Evolutionary conservation across 805 yeast species (phyloP).

Genomic region (Candida ipomoeae): DNA sequence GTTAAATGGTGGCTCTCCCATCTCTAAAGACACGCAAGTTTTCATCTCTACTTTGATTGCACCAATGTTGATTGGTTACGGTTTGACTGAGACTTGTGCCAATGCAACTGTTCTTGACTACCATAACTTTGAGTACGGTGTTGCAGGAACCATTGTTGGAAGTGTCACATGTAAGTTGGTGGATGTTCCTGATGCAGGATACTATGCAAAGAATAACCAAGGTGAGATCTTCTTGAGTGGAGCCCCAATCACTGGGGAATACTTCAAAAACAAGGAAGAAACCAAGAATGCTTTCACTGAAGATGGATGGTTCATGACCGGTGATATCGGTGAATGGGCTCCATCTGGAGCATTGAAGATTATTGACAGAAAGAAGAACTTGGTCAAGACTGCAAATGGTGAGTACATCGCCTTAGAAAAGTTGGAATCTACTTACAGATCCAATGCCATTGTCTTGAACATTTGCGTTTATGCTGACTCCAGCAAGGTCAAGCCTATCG

Average conservation of each 20-base stretch:
- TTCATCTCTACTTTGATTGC: constrained; percentile 73
- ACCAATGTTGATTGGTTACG: constrained; percentile 92
- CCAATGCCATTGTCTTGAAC: constrained; percentile 70
- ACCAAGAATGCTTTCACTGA: constrained; percentile 72
- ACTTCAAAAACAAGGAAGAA: constrained; percentile 79
- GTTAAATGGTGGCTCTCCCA: constrained; percentile 91
- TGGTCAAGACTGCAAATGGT: constrained; percentile 94
- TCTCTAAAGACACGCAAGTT: constrained; percentile 74
- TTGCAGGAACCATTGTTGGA: constrained; percentile 80
- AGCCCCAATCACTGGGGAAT: constrained; percentile 65
- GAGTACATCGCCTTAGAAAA: constrained; percentile 97
- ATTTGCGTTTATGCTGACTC: constrained; percentile 92
- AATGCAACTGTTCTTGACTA: constrained; percentile 72
- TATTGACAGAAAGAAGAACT: constrained; percentile 92
- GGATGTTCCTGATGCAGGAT: constrained; percentile 89
- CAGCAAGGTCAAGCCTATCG: constrained; percentile 84
- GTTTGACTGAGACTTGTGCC: constrained; percentile 94
- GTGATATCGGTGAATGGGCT: constrained; percentile 96
- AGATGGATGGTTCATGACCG: constrained; percentile 94
- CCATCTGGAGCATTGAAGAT: constrained; percentile 71
- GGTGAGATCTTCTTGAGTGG: constrained; percentile 90
- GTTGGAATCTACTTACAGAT: constrained; percentile 85
- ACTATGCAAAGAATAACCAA: constrained; percentile 82
- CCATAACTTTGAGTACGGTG: constrained; percentile 61
- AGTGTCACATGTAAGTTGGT: constrained; percentile 82